These are phyloP conservation scores for Craterostigma plantagineum DNA, from an alignment of 257 asterid species.

Conservation along the genomic window DNA sequence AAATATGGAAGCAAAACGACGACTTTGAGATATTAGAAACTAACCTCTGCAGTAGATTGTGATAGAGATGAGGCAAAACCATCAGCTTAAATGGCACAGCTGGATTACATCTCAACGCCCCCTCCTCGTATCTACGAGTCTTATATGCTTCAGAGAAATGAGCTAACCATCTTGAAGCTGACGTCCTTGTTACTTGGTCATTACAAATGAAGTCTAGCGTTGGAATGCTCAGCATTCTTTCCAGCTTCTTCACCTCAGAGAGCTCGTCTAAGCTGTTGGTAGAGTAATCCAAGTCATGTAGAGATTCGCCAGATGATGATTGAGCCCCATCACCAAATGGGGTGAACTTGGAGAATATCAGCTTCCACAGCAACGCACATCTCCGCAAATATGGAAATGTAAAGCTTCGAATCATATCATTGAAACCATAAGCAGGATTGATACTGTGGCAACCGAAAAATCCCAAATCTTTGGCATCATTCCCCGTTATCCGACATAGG, in stretches of 20 bases:
- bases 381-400: slow-evolving; percentile 75
- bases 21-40: slow-evolving; percentile 5
- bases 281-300: slow-evolving; percentile 5
- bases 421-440: slow-evolving; percentile 28
- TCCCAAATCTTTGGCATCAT: slow-evolving; percentile 27
- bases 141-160: slow-evolving; percentile 36
- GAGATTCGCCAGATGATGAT: slow-evolving; percentile 17
- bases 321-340: slow-evolving; percentile 43
- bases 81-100: slow-evolving; percentile 76
- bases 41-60: slow-evolving; percentile 90
- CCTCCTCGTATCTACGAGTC: slow-evolving; percentile 15
- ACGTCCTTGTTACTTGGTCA: slow-evolving; percentile 32
- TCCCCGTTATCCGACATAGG: slow-evolving; percentile 29
- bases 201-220: slow-evolving; percentile 32
- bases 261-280: slow-evolving; percentile 28
- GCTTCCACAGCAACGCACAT: slow-evolving; percentile 86
- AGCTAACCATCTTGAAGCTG: slow-evolving; percentile 45
- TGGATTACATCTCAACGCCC: slow-evolving; percentile 40
- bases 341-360: slow-evolving; percentile 31
- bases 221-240: slow-evolving; percentile 64
- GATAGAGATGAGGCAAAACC: slow-evolving; percentile 68
- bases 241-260: slow-evolving; percentile 49
- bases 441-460: slow-evolving; percentile 35
- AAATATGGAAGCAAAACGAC: slow-evolving; percentile 4
- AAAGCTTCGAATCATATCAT: slow-evolving; percentile 50